A percentile compares a stretch with the other conserved stretches of the same genome.
Conservation (phyloP, 257 asterid genomes). For the Henckelia pumila region DNA sequence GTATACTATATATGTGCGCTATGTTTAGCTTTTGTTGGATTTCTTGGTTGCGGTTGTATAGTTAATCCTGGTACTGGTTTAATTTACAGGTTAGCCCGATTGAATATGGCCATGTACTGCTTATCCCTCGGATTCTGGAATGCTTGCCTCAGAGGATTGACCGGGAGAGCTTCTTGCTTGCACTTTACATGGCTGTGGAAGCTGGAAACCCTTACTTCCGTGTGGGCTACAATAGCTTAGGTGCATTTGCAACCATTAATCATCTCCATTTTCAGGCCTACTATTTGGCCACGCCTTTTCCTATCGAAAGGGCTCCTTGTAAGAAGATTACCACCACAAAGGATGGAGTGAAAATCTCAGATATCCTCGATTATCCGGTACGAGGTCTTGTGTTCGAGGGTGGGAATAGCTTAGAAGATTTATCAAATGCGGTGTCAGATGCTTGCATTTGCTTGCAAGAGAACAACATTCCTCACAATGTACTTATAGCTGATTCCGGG, state of each 20-base stretch:
- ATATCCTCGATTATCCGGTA: constrained; percentile 75
- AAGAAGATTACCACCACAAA: constrained; percentile 51
- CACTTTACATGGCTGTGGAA: constrained; percentile 84
- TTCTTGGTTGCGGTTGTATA: neutral
- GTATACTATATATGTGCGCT: constrained; percentile 13
- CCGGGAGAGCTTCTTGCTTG: constrained; percentile 75
- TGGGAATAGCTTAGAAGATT: constrained; percentile 58
- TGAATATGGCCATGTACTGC: constrained; percentile 89
- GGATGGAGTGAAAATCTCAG: constrained; percentile 59
- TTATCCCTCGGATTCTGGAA: constrained; percentile 83
- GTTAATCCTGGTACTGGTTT: constrained; percentile 5
- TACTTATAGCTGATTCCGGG: constrained; percentile 79
- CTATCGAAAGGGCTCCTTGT: constrained; percentile 63
- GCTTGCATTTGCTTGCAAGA: constrained; percentile 84
- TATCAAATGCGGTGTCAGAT: constrained; percentile 67
- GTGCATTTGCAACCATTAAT: constrained; percentile 96
- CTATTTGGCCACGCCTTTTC: constrained; percentile 59
- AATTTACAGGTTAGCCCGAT: constrained; percentile 91
- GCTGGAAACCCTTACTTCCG: constrained; percentile 86
- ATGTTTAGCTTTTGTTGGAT: neutral
- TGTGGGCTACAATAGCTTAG: constrained; percentile 94
- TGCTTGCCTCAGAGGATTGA: constrained; percentile 85
- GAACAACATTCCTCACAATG: constrained; percentile 82
- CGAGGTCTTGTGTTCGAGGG: constrained; percentile 81
- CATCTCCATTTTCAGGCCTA: constrained; percentile 97